Evolutionary conservation across 164 flowering plant genomes (phyloP).

Genomic region (Amborella trichopoda): DNA sequence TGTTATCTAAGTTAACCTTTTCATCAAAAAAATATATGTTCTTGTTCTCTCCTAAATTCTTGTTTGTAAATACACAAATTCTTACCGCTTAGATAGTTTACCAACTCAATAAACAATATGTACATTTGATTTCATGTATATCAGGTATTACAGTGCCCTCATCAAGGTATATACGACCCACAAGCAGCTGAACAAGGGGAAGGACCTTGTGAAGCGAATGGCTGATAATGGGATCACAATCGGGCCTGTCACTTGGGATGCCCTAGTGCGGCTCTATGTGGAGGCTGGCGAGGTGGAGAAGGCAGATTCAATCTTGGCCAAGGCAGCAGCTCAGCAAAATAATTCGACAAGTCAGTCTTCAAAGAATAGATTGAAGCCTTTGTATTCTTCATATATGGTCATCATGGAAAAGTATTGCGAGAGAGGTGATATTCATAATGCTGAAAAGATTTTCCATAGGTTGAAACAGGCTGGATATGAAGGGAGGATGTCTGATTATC

Average conservation of each 20-base stretch:
- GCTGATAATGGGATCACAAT: conserved; percentile 31
- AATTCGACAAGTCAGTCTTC: not conserved
- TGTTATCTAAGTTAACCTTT: no score
- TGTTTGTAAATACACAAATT: no score
- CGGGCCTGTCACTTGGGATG: conserved; percentile 70
- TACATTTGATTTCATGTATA: no score
- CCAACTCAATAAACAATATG: no score
- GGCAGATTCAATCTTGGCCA: conserved; percentile 64
- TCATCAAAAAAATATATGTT: no score
- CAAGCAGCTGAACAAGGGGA: conserved; percentile 57
- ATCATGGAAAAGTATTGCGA: conserved; percentile 58
- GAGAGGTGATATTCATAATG: conserved; percentile 69
- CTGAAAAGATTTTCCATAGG: conserved; percentile 60
- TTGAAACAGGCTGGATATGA: conserved; percentile 50
- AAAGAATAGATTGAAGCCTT: conserved; percentile 24
- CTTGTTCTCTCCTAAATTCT: no score
- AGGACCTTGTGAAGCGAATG: conserved; percentile 61
- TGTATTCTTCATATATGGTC: conserved; percentile 32
- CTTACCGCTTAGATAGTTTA: no score
- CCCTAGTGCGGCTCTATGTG: conserved; percentile 58
- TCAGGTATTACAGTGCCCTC: conserved; percentile 31
- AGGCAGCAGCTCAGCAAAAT: conserved; percentile 30
- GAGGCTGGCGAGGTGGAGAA: conserved; percentile 78
- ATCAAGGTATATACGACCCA: conserved; percentile 51
- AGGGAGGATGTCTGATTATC: conserved; percentile 31